These are phyloP conservation scores for Cinchona pubescens DNA, from an alignment of 257 asterid genomes.

Conservation along the genomic window DNA sequence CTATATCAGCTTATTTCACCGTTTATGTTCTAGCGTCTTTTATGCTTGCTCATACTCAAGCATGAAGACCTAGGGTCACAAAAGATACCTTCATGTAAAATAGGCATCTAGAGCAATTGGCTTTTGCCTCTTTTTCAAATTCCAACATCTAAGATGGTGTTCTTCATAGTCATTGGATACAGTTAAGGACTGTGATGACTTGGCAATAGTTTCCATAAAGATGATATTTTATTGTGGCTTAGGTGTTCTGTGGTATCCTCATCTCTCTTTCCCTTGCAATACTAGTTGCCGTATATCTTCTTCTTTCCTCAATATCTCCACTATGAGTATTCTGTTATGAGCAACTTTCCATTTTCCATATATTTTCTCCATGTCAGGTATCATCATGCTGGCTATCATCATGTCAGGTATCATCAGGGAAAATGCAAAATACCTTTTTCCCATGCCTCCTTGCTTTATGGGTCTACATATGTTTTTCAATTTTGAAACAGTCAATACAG, in stretches of 20 bases:
- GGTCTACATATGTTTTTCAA: not conserved
- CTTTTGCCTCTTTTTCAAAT: not conserved
- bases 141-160: not conserved
- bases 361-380: not conserved
- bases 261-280: not conserved
- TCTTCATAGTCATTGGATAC: not conserved
- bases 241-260: not conserved
- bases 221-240: not conserved
- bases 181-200: not conserved
- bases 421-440: no score
- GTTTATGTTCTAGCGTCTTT: no score
- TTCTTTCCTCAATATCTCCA: not conserved
- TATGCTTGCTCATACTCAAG: not conserved
- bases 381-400: no score
- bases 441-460: not conserved
- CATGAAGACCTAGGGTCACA: not conserved
- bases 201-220: not conserved
- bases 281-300: not conserved
- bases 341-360: not conserved
- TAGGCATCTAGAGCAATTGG: not conserved
- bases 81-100: not conserved
- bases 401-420: no score
- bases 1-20: no score
- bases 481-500: not conserved
- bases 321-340: not conserved